Evolutionary conservation across 495 filamentous ascomycete species (phyloP).

Genomic region (Melanomma pulvis-pyrius): DNA sequence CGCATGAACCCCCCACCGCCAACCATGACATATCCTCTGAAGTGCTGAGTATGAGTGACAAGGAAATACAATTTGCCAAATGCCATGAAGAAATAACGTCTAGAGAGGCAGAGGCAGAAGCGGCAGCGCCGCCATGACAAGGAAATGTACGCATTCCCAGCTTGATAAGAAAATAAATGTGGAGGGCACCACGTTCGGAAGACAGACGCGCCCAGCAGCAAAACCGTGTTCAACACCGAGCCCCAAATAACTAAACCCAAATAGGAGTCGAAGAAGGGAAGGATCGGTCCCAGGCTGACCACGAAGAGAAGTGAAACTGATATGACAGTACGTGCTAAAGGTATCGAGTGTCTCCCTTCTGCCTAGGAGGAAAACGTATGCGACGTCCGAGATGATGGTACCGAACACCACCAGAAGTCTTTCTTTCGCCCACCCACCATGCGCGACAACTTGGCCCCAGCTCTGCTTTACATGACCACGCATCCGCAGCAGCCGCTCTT

Average conservation of each 20-base stretch:
- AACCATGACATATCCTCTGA: slow-evolving; percentile 6
- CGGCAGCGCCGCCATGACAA: not conserved
- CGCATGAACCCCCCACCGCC: slow-evolving; percentile 2
- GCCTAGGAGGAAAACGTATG: slow-evolving; percentile 17
- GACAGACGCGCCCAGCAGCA: slow-evolving; percentile 20
- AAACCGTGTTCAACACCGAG: slow-evolving; percentile 36
- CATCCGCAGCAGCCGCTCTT: slow-evolving; percentile 82
- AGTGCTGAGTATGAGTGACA: slow-evolving; percentile 1
- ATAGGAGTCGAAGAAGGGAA: slow-evolving; percentile 30
- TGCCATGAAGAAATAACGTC: slow-evolving; percentile 30
- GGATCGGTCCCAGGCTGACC: slow-evolving; percentile 22
- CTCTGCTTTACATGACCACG: slow-evolving; percentile 75
- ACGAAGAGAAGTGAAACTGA: slow-evolving; percentile 32
- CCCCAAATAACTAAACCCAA: slow-evolving; percentile 30
- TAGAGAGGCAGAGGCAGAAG: slow-evolving; percentile 5
- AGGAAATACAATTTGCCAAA: slow-evolving; percentile 29
- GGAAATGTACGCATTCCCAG: slow-evolving; percentile 17
- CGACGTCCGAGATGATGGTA: slow-evolving; percentile 26
- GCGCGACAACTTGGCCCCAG: slow-evolving; percentile 8
- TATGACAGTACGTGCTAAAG: slow-evolving; percentile 33
- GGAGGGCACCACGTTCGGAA: slow-evolving; percentile 12
- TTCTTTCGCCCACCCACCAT: slow-evolving; percentile 21
- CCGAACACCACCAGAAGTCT: slow-evolving; percentile 31
- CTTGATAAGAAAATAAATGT: slow-evolving; percentile 5
- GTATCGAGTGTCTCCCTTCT: slow-evolving; percentile 31